Percentiles rank a stretch among this genome's conserved stretches.
Evolutionary conservation across 495 filamentous ascomycete species (phyloP).

Genomic region (Tuber indicum): DNA sequence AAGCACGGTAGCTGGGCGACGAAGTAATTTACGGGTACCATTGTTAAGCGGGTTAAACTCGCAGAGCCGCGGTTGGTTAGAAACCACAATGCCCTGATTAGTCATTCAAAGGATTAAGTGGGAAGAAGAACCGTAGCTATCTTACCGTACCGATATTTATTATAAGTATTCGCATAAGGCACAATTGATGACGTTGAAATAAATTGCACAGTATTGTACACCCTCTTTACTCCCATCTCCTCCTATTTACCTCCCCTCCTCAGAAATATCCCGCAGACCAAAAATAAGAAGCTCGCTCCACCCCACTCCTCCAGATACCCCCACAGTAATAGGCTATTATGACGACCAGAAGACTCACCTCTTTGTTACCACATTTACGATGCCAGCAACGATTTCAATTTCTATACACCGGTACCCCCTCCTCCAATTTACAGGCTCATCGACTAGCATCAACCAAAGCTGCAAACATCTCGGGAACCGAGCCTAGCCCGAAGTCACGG

Average conservation of each 20-base stretch:
- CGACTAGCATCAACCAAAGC: background rate
- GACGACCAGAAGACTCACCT: background rate
- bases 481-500: constrained; percentile 40
- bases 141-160: background rate
- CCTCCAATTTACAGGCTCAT: background rate
- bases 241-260: background rate
- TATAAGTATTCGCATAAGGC: background rate
- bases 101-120: background rate
- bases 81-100: background rate
- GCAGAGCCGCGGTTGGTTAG: background rate
- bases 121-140: background rate
- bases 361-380: background rate
- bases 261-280: background rate
- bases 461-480: background rate
- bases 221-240: background rate
- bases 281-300: background rate
- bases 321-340: background rate
- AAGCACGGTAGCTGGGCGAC: background rate
- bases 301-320: background rate
- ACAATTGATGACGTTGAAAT: background rate
- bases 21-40: background rate
- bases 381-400: background rate
- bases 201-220: background rate
- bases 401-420: background rate
- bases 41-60: background rate